A percentile compares a stretch with the other conserved stretches of the same genome.
Evolutionary conservation across 768 basidiomycete genomes (phyloP).

Genomic region (Macrolepiota dolichaula): DNA sequence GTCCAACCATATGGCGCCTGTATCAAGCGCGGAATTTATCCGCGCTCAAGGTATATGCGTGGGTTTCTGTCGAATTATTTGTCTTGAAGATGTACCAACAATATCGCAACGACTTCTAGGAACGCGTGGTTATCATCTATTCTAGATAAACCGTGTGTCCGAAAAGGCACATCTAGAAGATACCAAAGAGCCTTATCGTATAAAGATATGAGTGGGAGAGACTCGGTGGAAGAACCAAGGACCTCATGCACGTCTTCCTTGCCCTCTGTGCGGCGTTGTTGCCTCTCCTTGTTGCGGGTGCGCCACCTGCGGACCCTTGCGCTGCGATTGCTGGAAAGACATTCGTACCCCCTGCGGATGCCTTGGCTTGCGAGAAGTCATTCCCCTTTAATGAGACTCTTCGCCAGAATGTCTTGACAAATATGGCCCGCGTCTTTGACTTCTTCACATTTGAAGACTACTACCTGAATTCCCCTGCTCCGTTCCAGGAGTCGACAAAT

Average conservation of each 20-base stretch:
- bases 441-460: slow-evolving; percentile 55
- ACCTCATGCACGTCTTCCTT: not conserved
- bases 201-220: not conserved
- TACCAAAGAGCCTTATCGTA: not conserved
- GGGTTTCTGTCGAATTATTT: not conserved
- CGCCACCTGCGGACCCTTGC: slow-evolving; percentile 32
- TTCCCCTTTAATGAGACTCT: slow-evolving; percentile 58
- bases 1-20: slow-evolving; percentile 3
- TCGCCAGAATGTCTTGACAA: slow-evolving; percentile 47
- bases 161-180: not conserved
- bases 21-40: not conserved
- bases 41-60: not conserved
- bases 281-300: slow-evolving; percentile 15
- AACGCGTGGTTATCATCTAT: slow-evolving; percentile 1
- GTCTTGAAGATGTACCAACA: not conserved
- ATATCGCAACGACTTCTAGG: not conserved
- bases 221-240: not conserved
- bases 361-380: slow-evolving; percentile 54
- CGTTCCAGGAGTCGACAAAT: slow-evolving; percentile 52
- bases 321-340: slow-evolving; percentile 34
- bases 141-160: not conserved
- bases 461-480: slow-evolving; percentile 46
- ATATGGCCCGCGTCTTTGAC: slow-evolving; percentile 44
- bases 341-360: slow-evolving; percentile 50
- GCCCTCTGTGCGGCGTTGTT: slow-evolving; percentile 6